phyloP scores from a whole-genome alignment of 2,329 filamentous ascomycete species.

The Rugonectria rugulosa region DNA sequence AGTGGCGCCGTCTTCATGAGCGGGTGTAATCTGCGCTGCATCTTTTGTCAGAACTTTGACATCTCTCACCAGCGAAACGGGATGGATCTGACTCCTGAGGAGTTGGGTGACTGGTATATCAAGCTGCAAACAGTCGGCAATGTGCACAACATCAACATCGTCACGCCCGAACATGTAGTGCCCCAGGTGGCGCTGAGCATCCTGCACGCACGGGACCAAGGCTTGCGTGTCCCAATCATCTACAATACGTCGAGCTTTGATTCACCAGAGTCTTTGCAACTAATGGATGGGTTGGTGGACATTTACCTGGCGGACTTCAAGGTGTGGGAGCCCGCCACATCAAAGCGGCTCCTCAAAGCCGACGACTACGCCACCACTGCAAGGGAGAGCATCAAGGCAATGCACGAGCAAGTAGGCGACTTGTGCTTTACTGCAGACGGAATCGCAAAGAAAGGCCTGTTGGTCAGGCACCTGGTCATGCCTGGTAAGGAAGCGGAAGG shows the following conservation, averaged over 20 bases:
- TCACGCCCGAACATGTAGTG: constrained; percentile 87
- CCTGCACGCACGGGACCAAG: constrained; percentile 73
- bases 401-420: constrained; percentile 84
- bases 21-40: constrained; percentile 76
- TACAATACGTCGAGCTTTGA: constrained; percentile 90
- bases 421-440: constrained; percentile 83
- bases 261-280: constrained; percentile 72
- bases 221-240: constrained; percentile 75
- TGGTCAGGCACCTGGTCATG: constrained; percentile 86
- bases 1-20: constrained; percentile 84
- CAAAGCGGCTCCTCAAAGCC: constrained; percentile 77
- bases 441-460: constrained; percentile 77
- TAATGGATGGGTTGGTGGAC: constrained; percentile 82
- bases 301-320: constrained; percentile 93
- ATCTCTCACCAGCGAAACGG: constrained; percentile 85
- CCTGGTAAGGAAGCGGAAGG: constrained; percentile 80
- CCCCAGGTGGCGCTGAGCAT: constrained; percentile 83
- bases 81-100: constrained; percentile 78
- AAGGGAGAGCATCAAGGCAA: constrained; percentile 78
- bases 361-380: constrained; percentile 78
- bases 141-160: constrained; percentile 90
- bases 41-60: constrained; percentile 83
- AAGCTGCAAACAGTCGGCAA: constrained; percentile 81
- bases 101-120: constrained; percentile 82
- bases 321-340: constrained; percentile 73